phyloP scores from a whole-genome alignment of 2,329 filamentous ascomycete species.

The Aspergillus tubingensis region DNA sequence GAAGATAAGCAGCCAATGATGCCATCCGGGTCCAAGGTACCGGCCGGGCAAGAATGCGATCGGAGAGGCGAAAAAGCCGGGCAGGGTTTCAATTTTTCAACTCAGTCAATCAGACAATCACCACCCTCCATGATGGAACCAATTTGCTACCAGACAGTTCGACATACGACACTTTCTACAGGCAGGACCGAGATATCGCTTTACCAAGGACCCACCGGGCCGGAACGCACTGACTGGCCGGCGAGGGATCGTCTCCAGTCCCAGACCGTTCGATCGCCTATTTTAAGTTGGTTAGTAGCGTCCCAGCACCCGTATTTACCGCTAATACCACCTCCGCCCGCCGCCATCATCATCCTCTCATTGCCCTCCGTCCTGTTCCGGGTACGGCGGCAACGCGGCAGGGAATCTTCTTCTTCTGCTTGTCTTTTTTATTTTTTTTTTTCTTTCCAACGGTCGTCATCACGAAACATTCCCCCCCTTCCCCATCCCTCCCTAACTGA shows the following conservation, averaged over 20 bases:
- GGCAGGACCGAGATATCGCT: slow-evolving; percentile 2
- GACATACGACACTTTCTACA: background rate
- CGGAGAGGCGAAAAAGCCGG: slow-evolving; percentile 19
- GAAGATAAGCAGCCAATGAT: slow-evolving; percentile 5
- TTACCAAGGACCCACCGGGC: slow-evolving; percentile 11
- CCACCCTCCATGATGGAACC: slow-evolving; percentile 10
- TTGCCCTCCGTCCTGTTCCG: slow-evolving; percentile 15
- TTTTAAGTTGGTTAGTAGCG: slow-evolving; percentile 24
- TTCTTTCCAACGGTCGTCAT: background rate
- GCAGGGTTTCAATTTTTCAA: slow-evolving; percentile 7
- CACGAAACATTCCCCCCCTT: background rate
- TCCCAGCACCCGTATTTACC: slow-evolving; percentile 18
- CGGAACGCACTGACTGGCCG: slow-evolving; percentile 22
- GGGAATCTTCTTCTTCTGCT: no score
- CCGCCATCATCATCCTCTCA: slow-evolving; percentile 13
- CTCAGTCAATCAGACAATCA: background rate
- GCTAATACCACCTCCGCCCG: slow-evolving; percentile 16
- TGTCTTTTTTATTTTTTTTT: no score
- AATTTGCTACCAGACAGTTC: background rate
- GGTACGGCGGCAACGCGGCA: slow-evolving; percentile 21
- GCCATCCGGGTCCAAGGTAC: slow-evolving; percentile 7
- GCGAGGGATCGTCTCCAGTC: slow-evolving; percentile 25
- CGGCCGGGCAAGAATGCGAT: slow-evolving; percentile 15
- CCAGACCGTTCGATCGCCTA: slow-evolving; percentile 31
- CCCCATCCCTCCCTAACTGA: no score